Evolutionary conservation across 2,329 filamentous ascomycete genomes (phyloP).

Genomic region (Chrysoporthe deuterocubensis): DNA sequence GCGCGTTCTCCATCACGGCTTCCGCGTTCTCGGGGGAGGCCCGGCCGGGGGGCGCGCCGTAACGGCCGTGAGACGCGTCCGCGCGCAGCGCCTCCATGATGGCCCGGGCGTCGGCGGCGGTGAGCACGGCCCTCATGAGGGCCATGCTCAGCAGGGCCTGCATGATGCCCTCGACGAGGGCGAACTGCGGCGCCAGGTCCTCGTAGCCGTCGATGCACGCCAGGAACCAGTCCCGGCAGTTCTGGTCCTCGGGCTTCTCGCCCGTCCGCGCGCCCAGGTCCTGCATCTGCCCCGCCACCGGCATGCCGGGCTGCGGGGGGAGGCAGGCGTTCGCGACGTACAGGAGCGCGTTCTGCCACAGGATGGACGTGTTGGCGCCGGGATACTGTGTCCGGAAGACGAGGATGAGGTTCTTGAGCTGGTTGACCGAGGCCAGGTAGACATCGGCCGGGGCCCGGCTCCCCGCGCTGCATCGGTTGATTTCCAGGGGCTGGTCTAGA

Average conservation of each 20-base stretch:
- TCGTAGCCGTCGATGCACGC: conserved; percentile 35
- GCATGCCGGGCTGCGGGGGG: not conserved
- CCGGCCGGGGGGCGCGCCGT: not conserved
- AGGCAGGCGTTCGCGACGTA: conserved; percentile 37
- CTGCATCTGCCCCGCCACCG: not conserved
- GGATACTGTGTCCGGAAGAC: conserved; percentile 23
- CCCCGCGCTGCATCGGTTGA: conserved; percentile 11
- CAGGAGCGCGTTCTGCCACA: conserved; percentile 37
- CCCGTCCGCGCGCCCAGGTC: not conserved
- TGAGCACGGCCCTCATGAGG: conserved; percentile 25
- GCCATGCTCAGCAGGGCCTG: conserved; percentile 36
- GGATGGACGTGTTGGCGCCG: conserved; percentile 28
- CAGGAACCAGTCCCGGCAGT: conserved; percentile 35
- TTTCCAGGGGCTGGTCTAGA: not conserved
- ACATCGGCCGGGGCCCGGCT: conserved; percentile 17
- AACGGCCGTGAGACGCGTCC: not conserved
- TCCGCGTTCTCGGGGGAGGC: not conserved
- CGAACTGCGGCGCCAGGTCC: conserved; percentile 34
- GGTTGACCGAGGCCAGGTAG: conserved; percentile 29
- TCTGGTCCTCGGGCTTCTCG: conserved; percentile 26
- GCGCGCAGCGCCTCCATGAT: conserved; percentile 17
- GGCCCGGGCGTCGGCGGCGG: conserved; percentile 25
- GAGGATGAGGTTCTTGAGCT: conserved; percentile 31
- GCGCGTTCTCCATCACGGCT: not conserved
- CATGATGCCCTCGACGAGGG: conserved; percentile 32